phyloP scores from a whole-genome alignment of 495 filamentous ascomycete genomes.

The Talaromyces wortmannii region DNA sequence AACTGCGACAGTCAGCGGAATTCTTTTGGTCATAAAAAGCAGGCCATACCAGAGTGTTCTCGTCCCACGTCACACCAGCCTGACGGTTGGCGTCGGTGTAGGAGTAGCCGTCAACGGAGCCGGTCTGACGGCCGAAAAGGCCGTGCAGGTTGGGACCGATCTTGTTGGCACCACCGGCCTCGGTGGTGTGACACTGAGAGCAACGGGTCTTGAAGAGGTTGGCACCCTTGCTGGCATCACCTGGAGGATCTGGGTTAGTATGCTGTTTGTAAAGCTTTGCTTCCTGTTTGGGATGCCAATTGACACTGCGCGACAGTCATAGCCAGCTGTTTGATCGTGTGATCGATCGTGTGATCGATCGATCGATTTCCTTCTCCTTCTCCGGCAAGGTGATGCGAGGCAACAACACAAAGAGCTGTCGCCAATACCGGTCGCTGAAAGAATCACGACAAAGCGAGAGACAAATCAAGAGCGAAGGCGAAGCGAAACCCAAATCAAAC shows the following conservation, averaged over 20 bases:
- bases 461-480: background rate
- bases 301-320: too few relatives aligned
- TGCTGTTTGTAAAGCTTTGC: background rate
- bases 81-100: constrained; percentile 99
- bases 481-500: background rate
- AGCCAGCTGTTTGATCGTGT: background rate
- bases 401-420: too few relatives aligned
- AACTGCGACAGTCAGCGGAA: constrained; percentile 42
- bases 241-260: constrained; percentile 33
- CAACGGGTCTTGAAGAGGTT: constrained; percentile 99
- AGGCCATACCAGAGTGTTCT: constrained; percentile 67
- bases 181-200: constrained; percentile 96
- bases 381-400: too few relatives aligned
- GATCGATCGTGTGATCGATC: background rate
- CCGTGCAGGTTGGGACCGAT: constrained; percentile 95
- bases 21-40: background rate
- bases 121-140: constrained; percentile 94
- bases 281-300: too few relatives aligned
- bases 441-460: too few relatives aligned
- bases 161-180: constrained; percentile 86
- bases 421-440: too few relatives aligned
- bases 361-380: too few relatives aligned
- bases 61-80: constrained; percentile 84
- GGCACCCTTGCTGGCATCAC: constrained; percentile 94
- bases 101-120: constrained; percentile 81